phyloP scores from a whole-genome alignment of 2,329 filamentous ascomycete genomes.

The Pezicula radicicola region DNA sequence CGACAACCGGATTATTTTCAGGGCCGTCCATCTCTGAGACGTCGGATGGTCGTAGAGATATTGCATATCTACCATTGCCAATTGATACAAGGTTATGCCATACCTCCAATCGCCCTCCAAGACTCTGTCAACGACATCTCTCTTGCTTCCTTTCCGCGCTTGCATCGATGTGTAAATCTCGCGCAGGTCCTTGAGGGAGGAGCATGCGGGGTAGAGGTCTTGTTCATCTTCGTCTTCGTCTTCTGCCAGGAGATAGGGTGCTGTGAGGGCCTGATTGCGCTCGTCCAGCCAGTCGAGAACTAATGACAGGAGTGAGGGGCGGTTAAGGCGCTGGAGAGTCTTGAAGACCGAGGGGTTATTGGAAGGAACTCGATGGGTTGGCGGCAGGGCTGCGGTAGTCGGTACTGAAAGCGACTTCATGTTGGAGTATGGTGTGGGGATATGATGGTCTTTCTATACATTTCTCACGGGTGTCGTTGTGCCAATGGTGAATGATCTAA shows the following conservation, averaged over 20 bases:
- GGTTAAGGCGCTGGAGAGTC: slow-evolving; percentile 66
- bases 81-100: slow-evolving; percentile 62
- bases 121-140: slow-evolving; percentile 62
- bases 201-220: slow-evolving; percentile 67
- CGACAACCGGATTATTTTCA: slow-evolving; percentile 52
- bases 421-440: background rate
- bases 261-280: slow-evolving; percentile 55
- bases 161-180: slow-evolving; percentile 61
- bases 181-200: slow-evolving; percentile 63
- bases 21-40: slow-evolving; percentile 62
- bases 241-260: slow-evolving; percentile 56
- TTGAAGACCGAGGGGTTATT: slow-evolving; percentile 63
- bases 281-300: slow-evolving; percentile 76
- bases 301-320: slow-evolving; percentile 68
- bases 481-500: too few relatives aligned
- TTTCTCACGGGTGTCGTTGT: background rate
- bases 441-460: background rate
- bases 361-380: slow-evolving; percentile 65
- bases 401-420: slow-evolving; percentile 56
- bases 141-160: slow-evolving; percentile 55
- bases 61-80: slow-evolving; percentile 67
- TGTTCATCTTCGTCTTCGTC: slow-evolving; percentile 55
- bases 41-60: slow-evolving; percentile 63
- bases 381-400: slow-evolving; percentile 68
- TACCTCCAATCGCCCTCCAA: slow-evolving; percentile 67